Base-by-base conservation (phyloP, 164 flowering plant species). In the Piper betle region DNA sequence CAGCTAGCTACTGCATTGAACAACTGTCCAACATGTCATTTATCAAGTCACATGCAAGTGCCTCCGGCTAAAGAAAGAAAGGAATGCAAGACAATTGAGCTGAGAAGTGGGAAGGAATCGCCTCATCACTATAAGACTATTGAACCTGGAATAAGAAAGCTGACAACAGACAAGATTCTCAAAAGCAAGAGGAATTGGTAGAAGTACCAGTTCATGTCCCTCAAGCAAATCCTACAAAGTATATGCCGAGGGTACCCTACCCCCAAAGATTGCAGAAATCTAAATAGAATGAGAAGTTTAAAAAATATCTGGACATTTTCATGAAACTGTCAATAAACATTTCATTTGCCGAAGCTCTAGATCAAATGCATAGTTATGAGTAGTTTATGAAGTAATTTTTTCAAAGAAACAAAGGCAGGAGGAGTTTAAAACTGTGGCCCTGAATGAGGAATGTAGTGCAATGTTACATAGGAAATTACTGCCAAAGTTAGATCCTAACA, bases 401-500 rank as follows among this genome's bases (percentile, higher is more conserved):
- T 19, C 62, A 5, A 41, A 58, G 39, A 64, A 43, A 46, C 57
- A 55, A 18, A 64, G 39, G 18, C 20, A 46, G 5, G 53, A 16
- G 17, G 67, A 64, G 39, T 46, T 19, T 20, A 41, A 12, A 13
- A n/a, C n/a, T n/a, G n/a, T n/a, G n/a, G n/a, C n/a, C n/a, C n/a
- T n/a, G n/a, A n/a, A n/a, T n/a, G n/a, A 61, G 17, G 66, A 58
- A 33, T 57, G 43, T 10, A 56, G 20, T 39, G 62, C 48, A 0
- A 58, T 68, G 12, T 19, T 57, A 0, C 46, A 43, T 37, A 62
- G 38, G 42, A 62, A 68, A 2, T 12, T 62, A 8, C 71, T 58
- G 9, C 66, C 6, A 1, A 68, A 62, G 42, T 25, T 43, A 57
- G 71, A 68, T 52, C 71, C 48, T 3, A 66, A 56, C 5, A 62